Base-by-base conservation (phyloP, 1,284 basidiomycete genomes). In the Agaricales sp. region DNA sequence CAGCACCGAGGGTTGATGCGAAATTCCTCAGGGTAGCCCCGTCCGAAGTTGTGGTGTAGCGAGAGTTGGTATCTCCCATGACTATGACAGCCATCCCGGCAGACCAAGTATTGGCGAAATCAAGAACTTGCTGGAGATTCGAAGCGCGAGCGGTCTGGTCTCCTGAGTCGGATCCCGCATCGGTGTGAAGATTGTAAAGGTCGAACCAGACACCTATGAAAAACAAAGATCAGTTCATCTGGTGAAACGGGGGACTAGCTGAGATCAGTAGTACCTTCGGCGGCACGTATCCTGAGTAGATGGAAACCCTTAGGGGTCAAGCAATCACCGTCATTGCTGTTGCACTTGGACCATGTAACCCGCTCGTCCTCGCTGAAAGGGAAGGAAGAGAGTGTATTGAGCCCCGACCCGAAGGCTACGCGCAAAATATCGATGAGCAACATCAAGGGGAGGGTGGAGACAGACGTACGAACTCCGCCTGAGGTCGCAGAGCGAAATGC, bases 221-320 rank as follows among this genome's bases (percentile, higher is more conserved):
- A 30, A 16, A 30, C 26, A 6, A 6, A 30, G 26, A 30, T 6
- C 26, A 30, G 26, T 14, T 6, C 14, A 14, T 6, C 26, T 30
- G 26, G 14, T 14, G 26, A 30, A 30, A 6, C 39, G 13, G 39
- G 39, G 6, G 16, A 35, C 11, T 35, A 11, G 30, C 11, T 35
- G 30, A n/a, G 30, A n/a, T 11, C 30, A 35, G 30, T 35, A n/a
- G 39, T 20, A 41, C 39, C 39, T 41, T 41, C 39, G 4, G 60
- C 55, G 23, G 63, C 53, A 39, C 58, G 55, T 1, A 63, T 44
- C 41, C 65, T 64, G 52, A 63, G 58, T 52, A 64, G 64, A 0
- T 63, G 66, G 58, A 69, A 69, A 8, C 67, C 66, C 51, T 68
- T 68, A 0, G 67, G 67, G 11, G 67, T 67, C 14, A 69, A 56